A percentile compares a stretch with the other conserved stretches of the same genome.
Conservation (phyloP, 352 stramenopile species). For the Phytopythium litorale region DNA sequence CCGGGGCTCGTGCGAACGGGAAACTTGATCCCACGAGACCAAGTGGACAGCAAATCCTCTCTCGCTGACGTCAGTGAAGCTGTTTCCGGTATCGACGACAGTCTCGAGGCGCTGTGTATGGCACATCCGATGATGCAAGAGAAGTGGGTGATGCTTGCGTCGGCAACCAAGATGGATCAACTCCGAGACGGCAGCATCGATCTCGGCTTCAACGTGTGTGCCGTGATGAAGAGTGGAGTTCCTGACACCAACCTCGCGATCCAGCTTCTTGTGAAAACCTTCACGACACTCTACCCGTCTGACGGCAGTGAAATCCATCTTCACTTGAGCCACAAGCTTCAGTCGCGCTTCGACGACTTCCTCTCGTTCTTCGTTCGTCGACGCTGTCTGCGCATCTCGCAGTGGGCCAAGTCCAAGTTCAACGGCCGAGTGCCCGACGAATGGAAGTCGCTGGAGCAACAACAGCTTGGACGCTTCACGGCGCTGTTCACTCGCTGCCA, state of each 20-base stretch:
- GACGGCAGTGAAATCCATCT: too few relatives aligned
- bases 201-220: conserved; percentile 29
- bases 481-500: conserved; percentile 56
- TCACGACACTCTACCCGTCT: too few relatives aligned
- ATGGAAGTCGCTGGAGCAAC: conserved; percentile 44
- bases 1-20: conserved; percentile 44
- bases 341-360: conserved; percentile 54
- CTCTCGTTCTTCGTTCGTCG: conserved; percentile 53
- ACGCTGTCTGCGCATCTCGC: conserved; percentile 38
- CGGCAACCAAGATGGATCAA: conserved; percentile 15
- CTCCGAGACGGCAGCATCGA: conserved; percentile 47
- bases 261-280: too few relatives aligned
- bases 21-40: conserved; percentile 24
- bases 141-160: conserved; percentile 29
- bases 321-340: conserved; percentile 13
- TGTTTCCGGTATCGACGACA: conserved; percentile 25
- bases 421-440: conserved; percentile 34
- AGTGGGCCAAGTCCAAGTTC: conserved; percentile 41
- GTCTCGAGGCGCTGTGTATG: conserved; percentile 21
- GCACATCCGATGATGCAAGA: conserved; percentile 25
- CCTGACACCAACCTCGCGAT: conserved; percentile 11
- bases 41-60: conserved; percentile 13
- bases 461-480: conserved; percentile 39
- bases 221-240: conserved; percentile 14
- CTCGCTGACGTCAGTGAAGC: conserved; percentile 13